Percentiles rank a stretch among this genome's conserved stretches.
phyloP scores from a whole-genome alignment of 371 early-diverging fungal genomes.

The Smittium mucronatum region DNA sequence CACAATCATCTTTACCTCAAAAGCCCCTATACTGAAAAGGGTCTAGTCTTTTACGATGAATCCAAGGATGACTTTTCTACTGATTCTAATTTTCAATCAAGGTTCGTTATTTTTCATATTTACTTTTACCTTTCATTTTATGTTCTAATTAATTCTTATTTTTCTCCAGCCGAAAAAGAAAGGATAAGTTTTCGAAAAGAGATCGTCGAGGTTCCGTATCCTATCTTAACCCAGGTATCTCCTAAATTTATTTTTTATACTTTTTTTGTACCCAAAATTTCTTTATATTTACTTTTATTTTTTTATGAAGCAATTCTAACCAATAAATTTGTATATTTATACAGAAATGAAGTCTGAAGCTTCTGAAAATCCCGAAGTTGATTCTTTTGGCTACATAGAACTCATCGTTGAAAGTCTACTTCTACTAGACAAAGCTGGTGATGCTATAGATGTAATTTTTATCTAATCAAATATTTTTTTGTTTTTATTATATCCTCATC shows the following conservation, averaged over 20 bases:
- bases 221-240: neutral
- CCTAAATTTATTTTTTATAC: neutral
- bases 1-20: conserved; percentile 88
- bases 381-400: conserved; percentile 81
- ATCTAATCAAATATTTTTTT: neutral
- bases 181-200: neutral
- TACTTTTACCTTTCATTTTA: neutral
- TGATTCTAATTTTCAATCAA: neutral
- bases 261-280: neutral
- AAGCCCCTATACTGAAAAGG: conserved; percentile 41
- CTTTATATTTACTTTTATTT: neutral
- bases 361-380: conserved; percentile 71
- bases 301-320: neutral
- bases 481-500: neutral
- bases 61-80: neutral
- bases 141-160: neutral
- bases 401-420: conserved; percentile 68
- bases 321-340: conserved; percentile 11
- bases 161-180: neutral
- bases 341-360: conserved; percentile 6
- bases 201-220: neutral
- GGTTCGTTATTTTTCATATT: neutral
- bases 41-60: conserved; percentile 26
- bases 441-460: conserved; percentile 50
- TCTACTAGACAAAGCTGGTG: conserved; percentile 58